These are phyloP conservation scores for Hagleromyces aurorensis DNA, from an alignment of 805 yeast species.

Conservation along the genomic window DNA sequence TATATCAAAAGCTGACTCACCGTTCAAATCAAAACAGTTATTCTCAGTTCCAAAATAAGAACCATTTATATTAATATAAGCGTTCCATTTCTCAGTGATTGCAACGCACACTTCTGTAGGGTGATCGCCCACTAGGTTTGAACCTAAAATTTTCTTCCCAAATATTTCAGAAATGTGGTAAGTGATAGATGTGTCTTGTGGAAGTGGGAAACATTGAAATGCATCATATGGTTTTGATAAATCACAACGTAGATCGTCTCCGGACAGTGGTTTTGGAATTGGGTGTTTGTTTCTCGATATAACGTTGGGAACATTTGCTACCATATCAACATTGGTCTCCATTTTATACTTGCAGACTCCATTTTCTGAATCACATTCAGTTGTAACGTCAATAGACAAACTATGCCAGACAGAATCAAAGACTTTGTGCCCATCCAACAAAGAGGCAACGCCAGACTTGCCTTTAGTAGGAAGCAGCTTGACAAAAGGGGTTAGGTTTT, in stretches of 20 bases:
- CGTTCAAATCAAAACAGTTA: constrained; percentile 33
- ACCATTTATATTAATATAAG: constrained; percentile 28
- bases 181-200: constrained; percentile 37
- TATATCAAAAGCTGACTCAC: constrained; percentile 25
- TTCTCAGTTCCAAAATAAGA: constrained; percentile 27
- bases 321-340: constrained; percentile 62
- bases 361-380: constrained; percentile 38
- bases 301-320: constrained; percentile 61
- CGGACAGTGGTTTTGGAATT: constrained; percentile 73
- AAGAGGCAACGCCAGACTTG: constrained; percentile 74
- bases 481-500: constrained; percentile 87
- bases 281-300: constrained; percentile 56
- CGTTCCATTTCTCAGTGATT: constrained; percentile 41
- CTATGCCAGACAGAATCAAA: constrained; percentile 93
- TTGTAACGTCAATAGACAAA: constrained; percentile 74
- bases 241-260: constrained; percentile 70
- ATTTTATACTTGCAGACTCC: constrained; percentile 42
- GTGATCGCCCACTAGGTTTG: constrained; percentile 45
- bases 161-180: constrained; percentile 60
- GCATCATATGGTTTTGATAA: constrained; percentile 45
- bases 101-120: constrained; percentile 36
- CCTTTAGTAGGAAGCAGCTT: constrained; percentile 90
- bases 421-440: constrained; percentile 82
- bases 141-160: constrained; percentile 60
- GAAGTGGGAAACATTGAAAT: constrained; percentile 74